Conservation (phyloP, 768 basidiomycete genomes). For the Xerocomellus dryophilus region DNA sequence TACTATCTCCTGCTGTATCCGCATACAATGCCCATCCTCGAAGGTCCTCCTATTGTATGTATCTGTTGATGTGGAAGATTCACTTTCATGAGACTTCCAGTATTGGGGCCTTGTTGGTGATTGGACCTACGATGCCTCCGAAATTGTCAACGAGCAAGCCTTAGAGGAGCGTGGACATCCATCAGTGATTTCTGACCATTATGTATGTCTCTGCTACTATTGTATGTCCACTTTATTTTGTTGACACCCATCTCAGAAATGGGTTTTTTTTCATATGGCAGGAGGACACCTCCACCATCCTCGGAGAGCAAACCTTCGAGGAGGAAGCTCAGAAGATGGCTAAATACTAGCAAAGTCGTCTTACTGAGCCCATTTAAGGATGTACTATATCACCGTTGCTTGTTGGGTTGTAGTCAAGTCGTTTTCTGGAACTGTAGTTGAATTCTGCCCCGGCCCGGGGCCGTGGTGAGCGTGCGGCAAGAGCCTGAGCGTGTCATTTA, state of each 20-base stretch:
- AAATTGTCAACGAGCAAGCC: not conserved
- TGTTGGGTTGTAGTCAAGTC: not conserved
- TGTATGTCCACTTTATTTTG: not conserved
- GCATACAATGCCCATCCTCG: too few relatives aligned
- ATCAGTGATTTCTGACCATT: not conserved
- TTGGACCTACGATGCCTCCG: not conserved
- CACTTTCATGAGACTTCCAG: not conserved
- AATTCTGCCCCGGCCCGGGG: too few relatives aligned
- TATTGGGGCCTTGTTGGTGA: not conserved
- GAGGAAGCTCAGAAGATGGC: not conserved
- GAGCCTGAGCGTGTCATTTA: too few relatives aligned
- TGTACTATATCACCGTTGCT: not conserved
- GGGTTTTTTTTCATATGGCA: too few relatives aligned
- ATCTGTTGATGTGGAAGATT: too few relatives aligned
- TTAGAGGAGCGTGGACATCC: not conserved
- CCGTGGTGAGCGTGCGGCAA: too few relatives aligned
- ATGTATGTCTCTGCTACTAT: too few relatives aligned
- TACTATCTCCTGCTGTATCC: too few relatives aligned
- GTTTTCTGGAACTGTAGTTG: too few relatives aligned
- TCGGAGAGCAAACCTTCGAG: not conserved
- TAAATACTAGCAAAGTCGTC: not conserved
- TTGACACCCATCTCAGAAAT: not conserved
- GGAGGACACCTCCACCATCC: not conserved
- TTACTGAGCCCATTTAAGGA: not conserved
- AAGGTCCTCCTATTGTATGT: too few relatives aligned